Evolutionary conservation across 192 early-diverging fungal species (phyloP).

Genomic region (Entrophospora sp.): DNA sequence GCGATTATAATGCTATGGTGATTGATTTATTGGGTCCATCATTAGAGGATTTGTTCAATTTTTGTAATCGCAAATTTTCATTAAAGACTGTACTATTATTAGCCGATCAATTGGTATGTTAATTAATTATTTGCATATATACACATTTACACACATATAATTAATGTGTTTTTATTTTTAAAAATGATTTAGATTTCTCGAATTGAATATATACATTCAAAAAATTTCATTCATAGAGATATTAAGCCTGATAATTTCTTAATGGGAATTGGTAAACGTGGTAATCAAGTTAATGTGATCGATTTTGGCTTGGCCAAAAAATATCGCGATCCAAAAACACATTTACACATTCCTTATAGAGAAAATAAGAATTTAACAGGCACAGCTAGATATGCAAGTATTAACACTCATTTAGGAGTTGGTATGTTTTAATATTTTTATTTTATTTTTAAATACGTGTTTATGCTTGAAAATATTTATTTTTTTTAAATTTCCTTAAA

Average conservation of each 20-base stretch:
- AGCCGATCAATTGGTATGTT: slow-evolving; percentile 73
- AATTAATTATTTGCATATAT: too few relatives aligned
- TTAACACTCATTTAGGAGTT: slow-evolving; percentile 77
- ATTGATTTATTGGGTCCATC: slow-evolving; percentile 89
- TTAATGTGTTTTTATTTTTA: too few relatives aligned
- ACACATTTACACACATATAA: too few relatives aligned
- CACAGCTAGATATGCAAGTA: slow-evolving; percentile 85
- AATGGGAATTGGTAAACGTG: slow-evolving; percentile 78
- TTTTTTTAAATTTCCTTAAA: slow-evolving; percentile 17
- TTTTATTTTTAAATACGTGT: neutral
- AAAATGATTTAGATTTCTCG: slow-evolving; percentile 49
- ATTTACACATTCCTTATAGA: slow-evolving; percentile 82
- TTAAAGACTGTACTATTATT: slow-evolving; percentile 81
- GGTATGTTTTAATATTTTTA: slow-evolving; percentile 35
- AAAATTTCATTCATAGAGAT: slow-evolving; percentile 87
- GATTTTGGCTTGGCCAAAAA: slow-evolving; percentile 90
- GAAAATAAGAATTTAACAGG: slow-evolving; percentile 92
- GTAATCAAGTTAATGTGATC: slow-evolving; percentile 78
- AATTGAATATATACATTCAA: slow-evolving; percentile 73
- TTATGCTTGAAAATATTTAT: neutral
- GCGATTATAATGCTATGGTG: slow-evolving; percentile 77
- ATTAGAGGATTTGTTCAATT: slow-evolving; percentile 85
- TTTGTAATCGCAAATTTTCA: slow-evolving; percentile 79
- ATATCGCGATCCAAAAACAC: slow-evolving; percentile 75
- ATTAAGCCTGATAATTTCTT: slow-evolving; percentile 91